Conservation (phyloP, 257 asterid genomes). For the Solanum arcanum region DNA sequence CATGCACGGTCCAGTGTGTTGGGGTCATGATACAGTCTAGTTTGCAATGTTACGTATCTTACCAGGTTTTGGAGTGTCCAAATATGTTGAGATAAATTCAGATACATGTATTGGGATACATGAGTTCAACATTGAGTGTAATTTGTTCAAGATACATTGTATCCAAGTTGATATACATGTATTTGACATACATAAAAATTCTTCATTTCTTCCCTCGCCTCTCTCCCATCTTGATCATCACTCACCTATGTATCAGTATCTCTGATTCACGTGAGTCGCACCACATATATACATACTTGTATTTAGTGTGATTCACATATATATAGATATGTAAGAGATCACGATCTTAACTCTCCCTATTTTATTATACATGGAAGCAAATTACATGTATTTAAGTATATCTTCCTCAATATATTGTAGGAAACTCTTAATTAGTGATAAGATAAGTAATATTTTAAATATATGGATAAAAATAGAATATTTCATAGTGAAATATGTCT, state of each 20-base stretch:
- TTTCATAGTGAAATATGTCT: background rate
- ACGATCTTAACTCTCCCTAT: background rate
- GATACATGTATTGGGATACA: background rate
- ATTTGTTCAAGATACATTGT: background rate
- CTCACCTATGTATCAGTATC: background rate
- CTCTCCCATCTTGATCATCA: background rate
- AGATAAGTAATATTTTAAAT: background rate
- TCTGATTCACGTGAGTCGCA: background rate
- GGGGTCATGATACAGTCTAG: background rate
- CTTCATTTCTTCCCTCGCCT: background rate
- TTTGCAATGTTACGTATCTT: background rate
- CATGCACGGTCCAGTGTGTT: too few species aligned
- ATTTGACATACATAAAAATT: background rate
- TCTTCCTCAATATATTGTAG: background rate
- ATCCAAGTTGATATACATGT: background rate
- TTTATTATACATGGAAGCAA: background rate
- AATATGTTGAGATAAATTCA: background rate
- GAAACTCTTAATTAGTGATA: too few species aligned
- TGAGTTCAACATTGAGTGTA: too few species aligned
- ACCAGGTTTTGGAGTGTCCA: background rate
- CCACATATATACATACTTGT: background rate
- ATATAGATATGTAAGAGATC: background rate
- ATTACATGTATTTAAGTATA: background rate
- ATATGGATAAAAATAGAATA: background rate
- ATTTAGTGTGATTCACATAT: background rate